These are phyloP conservation scores for Pseudozyma thailandica DNA, from an alignment of 1,284 basidiomycete genomes.

Conservation along the genomic window DNA sequence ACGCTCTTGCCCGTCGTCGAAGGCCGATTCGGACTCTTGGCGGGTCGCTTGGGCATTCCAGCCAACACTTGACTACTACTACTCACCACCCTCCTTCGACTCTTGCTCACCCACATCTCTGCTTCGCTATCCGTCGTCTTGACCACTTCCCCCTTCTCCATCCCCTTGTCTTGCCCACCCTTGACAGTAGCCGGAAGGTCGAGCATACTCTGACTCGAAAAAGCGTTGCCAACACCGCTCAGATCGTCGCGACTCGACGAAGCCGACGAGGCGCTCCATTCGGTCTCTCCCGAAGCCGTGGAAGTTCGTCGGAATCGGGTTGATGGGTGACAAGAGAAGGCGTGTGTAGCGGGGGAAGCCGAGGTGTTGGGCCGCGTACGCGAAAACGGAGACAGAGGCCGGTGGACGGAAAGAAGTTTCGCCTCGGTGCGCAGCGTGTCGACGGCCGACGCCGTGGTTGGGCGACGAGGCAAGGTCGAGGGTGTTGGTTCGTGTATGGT, in stretches of 20 bases:
- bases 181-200: background rate
- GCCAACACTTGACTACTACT: background rate
- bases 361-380: constrained; percentile 8
- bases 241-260: background rate
- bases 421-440: constrained; percentile 18
- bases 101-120: constrained; percentile 25
- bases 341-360: background rate
- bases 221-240: background rate
- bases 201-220: background rate
- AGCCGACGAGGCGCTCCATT: constrained; percentile 21
- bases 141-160: background rate
- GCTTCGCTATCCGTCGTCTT: constrained; percentile 32
- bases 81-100: constrained; percentile 1
- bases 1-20: constrained; percentile 5
- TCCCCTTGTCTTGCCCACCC: background rate
- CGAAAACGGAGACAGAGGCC: constrained; percentile 23
- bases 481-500: background rate
- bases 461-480: constrained; percentile 7
- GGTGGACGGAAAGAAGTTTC: constrained; percentile 15
- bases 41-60: constrained; percentile 17
- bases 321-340: background rate
- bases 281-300: constrained; percentile 11
- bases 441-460: constrained; percentile 21
- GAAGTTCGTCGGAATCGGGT: constrained; percentile 15
- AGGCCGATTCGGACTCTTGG: constrained; percentile 25